Evolutionary conservation across 768 basidiomycete genomes (phyloP).

Genomic region (Mycena albidolilacea): DNA sequence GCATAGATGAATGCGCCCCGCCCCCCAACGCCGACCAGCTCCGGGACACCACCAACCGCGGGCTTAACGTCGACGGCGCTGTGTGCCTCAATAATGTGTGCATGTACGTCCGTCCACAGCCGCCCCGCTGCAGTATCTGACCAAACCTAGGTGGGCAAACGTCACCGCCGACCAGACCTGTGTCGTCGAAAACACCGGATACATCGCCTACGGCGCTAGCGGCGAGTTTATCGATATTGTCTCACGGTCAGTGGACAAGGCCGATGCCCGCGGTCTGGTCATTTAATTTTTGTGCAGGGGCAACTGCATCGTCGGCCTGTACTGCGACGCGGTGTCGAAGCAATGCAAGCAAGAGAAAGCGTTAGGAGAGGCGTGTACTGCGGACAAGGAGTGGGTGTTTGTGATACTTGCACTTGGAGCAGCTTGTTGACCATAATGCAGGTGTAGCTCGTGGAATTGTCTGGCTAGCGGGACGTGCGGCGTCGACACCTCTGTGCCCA

Average conservation of each 20-base stretch:
- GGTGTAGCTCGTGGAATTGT: slow-evolving; percentile 87
- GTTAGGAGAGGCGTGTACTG: slow-evolving; percentile 70
- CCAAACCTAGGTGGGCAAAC: slow-evolving; percentile 79
- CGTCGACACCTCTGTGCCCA: slow-evolving; percentile 68
- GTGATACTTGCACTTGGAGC: background rate
- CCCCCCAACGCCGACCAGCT: slow-evolving; percentile 78
- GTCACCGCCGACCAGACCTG: slow-evolving; percentile 75
- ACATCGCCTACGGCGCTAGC: slow-evolving; percentile 74
- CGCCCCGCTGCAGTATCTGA: slow-evolving; percentile 5
- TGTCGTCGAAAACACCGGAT: slow-evolving; percentile 83
- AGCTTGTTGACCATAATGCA: slow-evolving; percentile 44
- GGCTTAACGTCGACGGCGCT: slow-evolving; percentile 85
- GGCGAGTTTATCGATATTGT: slow-evolving; percentile 84
- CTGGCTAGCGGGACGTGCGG: slow-evolving; percentile 74
- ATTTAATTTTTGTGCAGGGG: slow-evolving; percentile 57
- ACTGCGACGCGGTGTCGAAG: slow-evolving; percentile 76
- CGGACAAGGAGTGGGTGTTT: slow-evolving; percentile 63
- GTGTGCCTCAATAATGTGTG: slow-evolving; percentile 88
- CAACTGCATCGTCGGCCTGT: slow-evolving; percentile 81
- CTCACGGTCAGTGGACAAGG: slow-evolving; percentile 70
- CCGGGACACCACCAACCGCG: slow-evolving; percentile 73
- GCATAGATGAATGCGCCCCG: slow-evolving; percentile 80
- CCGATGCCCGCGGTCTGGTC: background rate
- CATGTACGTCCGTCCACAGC: slow-evolving; percentile 67
- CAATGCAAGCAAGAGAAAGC: slow-evolving; percentile 73